Base-by-base conservation (phyloP, 768 basidiomycete species). In the Imleria badia region DNA sequence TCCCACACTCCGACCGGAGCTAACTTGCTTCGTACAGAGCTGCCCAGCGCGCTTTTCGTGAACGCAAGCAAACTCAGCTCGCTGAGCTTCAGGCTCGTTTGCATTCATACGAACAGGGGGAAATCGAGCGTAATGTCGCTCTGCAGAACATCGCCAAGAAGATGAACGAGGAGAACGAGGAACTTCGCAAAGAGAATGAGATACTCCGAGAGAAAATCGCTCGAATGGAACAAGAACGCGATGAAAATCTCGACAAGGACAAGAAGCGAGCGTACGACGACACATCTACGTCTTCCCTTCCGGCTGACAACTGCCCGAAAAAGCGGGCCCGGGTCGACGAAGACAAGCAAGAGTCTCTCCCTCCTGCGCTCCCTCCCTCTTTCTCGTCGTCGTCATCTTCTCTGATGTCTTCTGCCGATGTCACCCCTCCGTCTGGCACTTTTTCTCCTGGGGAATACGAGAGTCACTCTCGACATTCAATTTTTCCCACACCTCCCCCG, bases 21-120 rank as follows among this genome's bases (percentile, higher is more conserved):
- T 69, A 50, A 64, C 52, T 29, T 38, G 54, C 17, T 19, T 51
- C 34, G n/a, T 47, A 15, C 62, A 92, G 92, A 66, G 89, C 88
- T 30, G 91, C 91, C 13, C 92, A 94, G 67, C 86, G 92, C 35
- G 91, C 92, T 13, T 94, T 94, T 72, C 82, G 92, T 45, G 92
- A 94, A 66, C 83, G 92, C 55, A 94, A 91, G 72, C 91, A 94
- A 67, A 85, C 87, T 5, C 91, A 93, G 64, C 85, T 94, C 34
- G 85, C 89, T 10, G 91, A 93, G 58, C 80, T 94, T 34, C 91
- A 94, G 72, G 87, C 91, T 46, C 88, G 91, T 44, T 77, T 94
- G 47, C 85, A 89, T 58, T 82, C 82, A 19, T 94, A 92, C 62
- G 91, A 94, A 67, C 89, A 91, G 66, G 92, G 92, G n/a, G 91